Evolutionary conservation across 495 filamentous ascomycete genomes (phyloP).

Genomic region (Staphylotrichum tortipilum): DNA sequence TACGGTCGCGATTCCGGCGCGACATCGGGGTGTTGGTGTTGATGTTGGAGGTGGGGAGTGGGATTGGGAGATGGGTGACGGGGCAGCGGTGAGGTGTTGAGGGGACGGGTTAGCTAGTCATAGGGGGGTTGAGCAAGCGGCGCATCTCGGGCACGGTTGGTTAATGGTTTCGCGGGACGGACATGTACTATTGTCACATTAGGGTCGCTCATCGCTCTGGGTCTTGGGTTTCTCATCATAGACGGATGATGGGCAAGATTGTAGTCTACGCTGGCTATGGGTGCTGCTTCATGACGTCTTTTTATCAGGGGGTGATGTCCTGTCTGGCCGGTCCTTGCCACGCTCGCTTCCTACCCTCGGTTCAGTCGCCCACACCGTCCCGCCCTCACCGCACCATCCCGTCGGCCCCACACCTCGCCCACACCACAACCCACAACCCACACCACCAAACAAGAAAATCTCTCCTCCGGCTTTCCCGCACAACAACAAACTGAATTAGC

Average conservation of each 20-base stretch:
- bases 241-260: conserved; percentile 34
- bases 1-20: no score
- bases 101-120: conserved; percentile 5
- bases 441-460: background rate
- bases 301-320: no score
- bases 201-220: conserved; percentile 34
- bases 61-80: no score
- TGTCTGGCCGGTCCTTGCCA: no score
- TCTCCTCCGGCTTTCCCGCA: background rate
- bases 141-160: conserved; percentile 21
- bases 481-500: conserved; percentile 3
- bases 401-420: no score
- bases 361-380: no score
- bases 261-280: conserved; percentile 35
- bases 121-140: conserved; percentile 22
- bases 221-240: conserved; percentile 31
- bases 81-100: no score
- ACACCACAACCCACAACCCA: background rate
- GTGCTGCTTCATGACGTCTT: conserved; percentile 2
- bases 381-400: no score
- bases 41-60: conserved; percentile 11
- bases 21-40: conserved; percentile 2
- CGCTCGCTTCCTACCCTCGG: no score
- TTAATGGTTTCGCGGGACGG: conserved; percentile 26
- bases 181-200: conserved; percentile 41